Evolutionary conservation across 192 early-diverging fungal species (phyloP), one percentile per base, ranked within the genome.

Genomic region (Coemansia sp.): DNA sequence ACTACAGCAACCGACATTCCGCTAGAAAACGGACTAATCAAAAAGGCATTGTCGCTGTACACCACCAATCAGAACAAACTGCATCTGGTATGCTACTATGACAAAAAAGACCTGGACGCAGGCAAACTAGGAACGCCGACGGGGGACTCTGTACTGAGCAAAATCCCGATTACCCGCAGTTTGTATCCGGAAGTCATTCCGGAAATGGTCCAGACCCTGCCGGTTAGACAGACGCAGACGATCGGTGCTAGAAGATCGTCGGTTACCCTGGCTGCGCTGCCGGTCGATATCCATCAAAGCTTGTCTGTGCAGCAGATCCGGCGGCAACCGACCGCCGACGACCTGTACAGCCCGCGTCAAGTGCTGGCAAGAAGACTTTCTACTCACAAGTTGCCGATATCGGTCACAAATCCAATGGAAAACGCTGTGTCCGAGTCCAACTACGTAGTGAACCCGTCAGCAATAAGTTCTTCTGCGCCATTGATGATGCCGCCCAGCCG

Each of bases 31-130:
- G 92, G 93, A 17, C 71, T 96, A 11, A 83, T 90, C 30, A 96
- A 96, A 68, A 91, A 93, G 77, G 84, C 90, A 2, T 88, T 96
- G 56, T 89, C 89, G 28, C 89, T 96, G 52, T 88, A 87, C 28
- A 93, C 93, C 3, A 84, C 86, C 7, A 74, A 85, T 48, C 86
- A 86, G 61, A 86, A 89, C 80, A 93, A 92, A 75, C 80, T 94
- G 33, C 92, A 94, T 70, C 75, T 96, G 16, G 90, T 94, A 66
- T 91, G 89, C 55, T 96, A 96, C 82, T 96, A 91, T 72, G 78
- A 86, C 31, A 89, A 89, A 57, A 76, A 83, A 38, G 93, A 94
- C 67, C 75, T 90, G 22, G 22, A 25, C 5, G 85, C 84, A 7
- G 22, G 22, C 1, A 65, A 74, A 48, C 76, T 94, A 56, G 64